A percentile compares a stretch with the other conserved stretches of the same genome.
Evolutionary conservation across 257 asterid genomes (phyloP).

Genomic region (Knoxia roxburghii): DNA sequence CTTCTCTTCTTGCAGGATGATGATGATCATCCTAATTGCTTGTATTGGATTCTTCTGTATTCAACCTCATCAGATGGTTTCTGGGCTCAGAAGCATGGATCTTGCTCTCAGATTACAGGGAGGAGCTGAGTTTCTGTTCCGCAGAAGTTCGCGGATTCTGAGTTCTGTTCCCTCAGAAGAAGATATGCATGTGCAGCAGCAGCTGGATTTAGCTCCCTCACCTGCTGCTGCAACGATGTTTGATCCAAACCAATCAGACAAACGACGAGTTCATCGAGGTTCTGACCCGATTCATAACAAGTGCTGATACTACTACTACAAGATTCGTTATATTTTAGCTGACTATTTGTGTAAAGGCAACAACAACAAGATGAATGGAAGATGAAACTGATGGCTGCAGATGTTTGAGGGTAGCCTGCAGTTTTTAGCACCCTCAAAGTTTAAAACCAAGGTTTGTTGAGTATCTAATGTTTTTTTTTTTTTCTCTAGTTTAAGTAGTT

Average conservation of each 20-base stretch:
- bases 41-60: slow-evolving; percentile 38
- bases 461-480: slow-evolving; percentile 2
- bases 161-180: slow-evolving; percentile 30
- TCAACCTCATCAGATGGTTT: slow-evolving; percentile 37
- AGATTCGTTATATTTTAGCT: background rate
- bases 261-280: slow-evolving; percentile 67
- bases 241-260: slow-evolving; percentile 60
- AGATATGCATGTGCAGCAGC: slow-evolving; percentile 32
- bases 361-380: slow-evolving; percentile 6
- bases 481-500: background rate
- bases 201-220: slow-evolving; percentile 45
- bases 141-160: slow-evolving; percentile 31
- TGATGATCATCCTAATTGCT: slow-evolving; percentile 33
- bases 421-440: background rate
- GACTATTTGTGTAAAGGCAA: slow-evolving; percentile 5
- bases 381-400: slow-evolving; percentile 2
- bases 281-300: slow-evolving; percentile 82
- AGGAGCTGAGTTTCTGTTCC: slow-evolving; percentile 13
- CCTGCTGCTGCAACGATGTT: slow-evolving; percentile 52
- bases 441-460: slow-evolving; percentile 14
- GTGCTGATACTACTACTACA: slow-evolving; percentile 24
- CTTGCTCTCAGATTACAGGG: slow-evolving; percentile 44
- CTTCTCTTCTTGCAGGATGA: slow-evolving; percentile 27
- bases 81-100: slow-evolving; percentile 38
- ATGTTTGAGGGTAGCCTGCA: slow-evolving; percentile 10